Evolutionary conservation across 805 yeast species (phyloP), one percentile per base, ranked within the genome.

Genomic region (Sporopachydermia lactativora): DNA sequence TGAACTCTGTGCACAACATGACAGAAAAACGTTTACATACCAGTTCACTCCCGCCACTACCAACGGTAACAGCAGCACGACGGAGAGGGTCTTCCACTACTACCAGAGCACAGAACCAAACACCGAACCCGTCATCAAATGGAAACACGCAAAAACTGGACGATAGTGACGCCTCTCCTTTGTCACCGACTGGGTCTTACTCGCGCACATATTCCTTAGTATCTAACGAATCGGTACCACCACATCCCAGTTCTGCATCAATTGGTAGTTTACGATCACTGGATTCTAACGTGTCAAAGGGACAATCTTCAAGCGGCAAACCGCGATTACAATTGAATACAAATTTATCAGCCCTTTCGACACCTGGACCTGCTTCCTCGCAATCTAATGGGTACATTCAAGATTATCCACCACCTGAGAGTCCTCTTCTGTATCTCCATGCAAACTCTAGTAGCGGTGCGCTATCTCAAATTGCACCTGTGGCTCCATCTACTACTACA

Each of bases 11-110:
- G 15, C 8, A 13, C 8, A 18, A 18, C 17, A 8, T 11, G 8
- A 18, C 35, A 15, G 35, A 15, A 15, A 24, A 8, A 14, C 42
- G 57, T 36, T 13, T 41, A 0, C 54, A 53, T 36, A 47, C 56
- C 4, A 51, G 52, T 17, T 52, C 59, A 28, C 36, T 57, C 18
- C 61, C 61, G 2, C 58, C 58, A n/a, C 45, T 57, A 17, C 61
- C 61, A 1, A 48, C 60, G 2, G 60, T 57, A 6, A 53, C 60
- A 5, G 57, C 61, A 2, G 39, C 52, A 8, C 50, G 58, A 16
- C 49, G 56, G 15, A 40, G 58, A 5, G 48, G 58, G 4, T 45
- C 40, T 18, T 49, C 55, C 2, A 42, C 56, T 3, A 17, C 35
- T 5, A 46, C 55, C 13, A 45, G 47, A 17, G 50, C 57, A 1